A percentile compares a stretch with the other conserved stretches of the same genome.
Evolutionary conservation across 345 rosid species (phyloP).

Genomic region (thale cress (Arabidopsis thaliana)): DNA sequence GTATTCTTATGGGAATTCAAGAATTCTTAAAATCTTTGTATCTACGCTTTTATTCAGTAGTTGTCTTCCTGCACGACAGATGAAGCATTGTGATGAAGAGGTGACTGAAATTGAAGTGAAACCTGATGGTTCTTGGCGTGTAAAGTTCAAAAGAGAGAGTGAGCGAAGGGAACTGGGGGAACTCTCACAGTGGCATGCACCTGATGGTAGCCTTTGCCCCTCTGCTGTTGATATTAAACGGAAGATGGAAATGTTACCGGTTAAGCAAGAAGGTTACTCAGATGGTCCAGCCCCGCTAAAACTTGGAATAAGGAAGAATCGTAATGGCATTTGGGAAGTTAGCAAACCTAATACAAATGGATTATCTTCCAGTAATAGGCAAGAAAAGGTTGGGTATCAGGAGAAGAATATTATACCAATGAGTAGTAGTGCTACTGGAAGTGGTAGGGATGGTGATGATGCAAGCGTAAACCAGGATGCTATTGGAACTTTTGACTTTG

Average conservation of each 20-base stretch:
- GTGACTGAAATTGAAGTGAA: conserved; percentile 84
- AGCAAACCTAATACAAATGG: conserved; percentile 76
- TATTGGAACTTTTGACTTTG: conserved; percentile 65
- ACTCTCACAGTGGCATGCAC: conserved; percentile 82
- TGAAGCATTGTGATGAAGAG: conserved; percentile 88
- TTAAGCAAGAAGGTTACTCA: conserved; percentile 79
- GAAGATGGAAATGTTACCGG: conserved; percentile 57
- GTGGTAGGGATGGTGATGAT: conserved; percentile 96
- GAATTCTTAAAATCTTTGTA: conserved; percentile 16
- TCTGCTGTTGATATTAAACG: conserved; percentile 53
- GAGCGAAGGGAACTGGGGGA: conserved; percentile 84
- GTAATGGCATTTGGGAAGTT: conserved; percentile 88
- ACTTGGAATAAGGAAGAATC: conserved; percentile 86
- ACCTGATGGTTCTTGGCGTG: conserved; percentile 99
- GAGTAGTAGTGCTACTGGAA: conserved; percentile 94
- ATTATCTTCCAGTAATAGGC: conserved; percentile 67
- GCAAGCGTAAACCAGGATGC: conserved; percentile 92
- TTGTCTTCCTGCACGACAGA: conserved; percentile 51
- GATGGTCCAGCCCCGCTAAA: conserved; percentile 79
- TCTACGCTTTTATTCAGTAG: conserved; percentile 11
- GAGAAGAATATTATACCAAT: conserved; percentile 70
- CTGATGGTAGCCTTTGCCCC: conserved; percentile 66
- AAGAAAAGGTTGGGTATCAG: conserved; percentile 55
- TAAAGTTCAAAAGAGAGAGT: conserved; percentile 70
- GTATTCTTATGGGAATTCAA: conserved; percentile 45